Conservation (phyloP, 176 grass and related monocot species). For the Tillandsia leiboldiana region DNA sequence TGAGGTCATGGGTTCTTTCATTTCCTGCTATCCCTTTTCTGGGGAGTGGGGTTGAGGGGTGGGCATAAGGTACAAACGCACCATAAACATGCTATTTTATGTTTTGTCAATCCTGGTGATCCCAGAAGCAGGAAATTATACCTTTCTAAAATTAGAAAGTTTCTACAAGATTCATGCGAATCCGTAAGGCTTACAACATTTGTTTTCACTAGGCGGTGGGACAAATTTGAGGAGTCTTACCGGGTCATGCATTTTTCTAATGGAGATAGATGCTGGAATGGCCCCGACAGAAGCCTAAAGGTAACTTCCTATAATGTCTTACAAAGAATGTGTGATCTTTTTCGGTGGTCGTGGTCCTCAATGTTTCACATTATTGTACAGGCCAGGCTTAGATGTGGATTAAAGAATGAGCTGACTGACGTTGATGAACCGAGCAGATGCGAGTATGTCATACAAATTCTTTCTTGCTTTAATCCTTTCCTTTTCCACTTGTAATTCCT, state of each 20-base stretch:
- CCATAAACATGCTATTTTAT: not conserved
- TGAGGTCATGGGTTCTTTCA: too few relatives aligned
- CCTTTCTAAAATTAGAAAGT: not conserved
- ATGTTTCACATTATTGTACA: constrained; percentile 21
- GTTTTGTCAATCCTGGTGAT: not conserved
- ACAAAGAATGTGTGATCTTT: not conserved
- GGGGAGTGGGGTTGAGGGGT: too few relatives aligned
- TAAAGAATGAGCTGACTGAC: constrained; percentile 67
- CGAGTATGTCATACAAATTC: constrained; percentile 56
- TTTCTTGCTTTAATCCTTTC: not conserved
- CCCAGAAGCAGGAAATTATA: not conserved
- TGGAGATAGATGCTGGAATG: constrained; percentile 95
- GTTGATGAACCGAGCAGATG: constrained; percentile 96
- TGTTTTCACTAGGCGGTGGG: constrained; percentile 62
- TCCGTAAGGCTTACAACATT: constrained; percentile 1
- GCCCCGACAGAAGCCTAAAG: constrained; percentile 87
- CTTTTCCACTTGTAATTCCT: not conserved
- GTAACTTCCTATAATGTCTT: constrained; percentile 20
- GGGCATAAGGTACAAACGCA: too few relatives aligned
- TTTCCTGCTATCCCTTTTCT: too few relatives aligned
- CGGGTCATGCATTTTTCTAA: constrained; percentile 74
- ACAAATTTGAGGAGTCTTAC: constrained; percentile 89
- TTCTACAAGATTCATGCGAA: not conserved
- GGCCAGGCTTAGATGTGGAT: constrained; percentile 86
- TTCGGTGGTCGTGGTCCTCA: not conserved